Evolutionary conservation across 2,329 filamentous ascomycete species (phyloP).

Genomic region (Clarireedia monteithiana): DNA sequence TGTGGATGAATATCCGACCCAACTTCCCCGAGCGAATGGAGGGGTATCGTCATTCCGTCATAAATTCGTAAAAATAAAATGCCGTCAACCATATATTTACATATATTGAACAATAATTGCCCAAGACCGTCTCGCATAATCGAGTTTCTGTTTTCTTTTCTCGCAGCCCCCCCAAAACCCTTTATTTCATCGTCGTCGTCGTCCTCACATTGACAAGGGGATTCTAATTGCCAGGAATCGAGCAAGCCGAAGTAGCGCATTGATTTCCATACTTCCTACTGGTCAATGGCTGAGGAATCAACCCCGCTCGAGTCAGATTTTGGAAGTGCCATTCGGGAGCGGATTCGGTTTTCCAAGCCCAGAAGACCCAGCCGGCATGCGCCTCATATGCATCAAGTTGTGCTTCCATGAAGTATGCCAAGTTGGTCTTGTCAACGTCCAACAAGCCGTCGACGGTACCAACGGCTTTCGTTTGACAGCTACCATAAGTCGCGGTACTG

Average conservation of each 20-base stretch:
- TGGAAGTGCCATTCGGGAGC: constrained; percentile 35
- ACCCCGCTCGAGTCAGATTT: constrained; percentile 32
- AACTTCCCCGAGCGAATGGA: constrained; percentile 8
- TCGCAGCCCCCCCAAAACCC: too few relatives aligned
- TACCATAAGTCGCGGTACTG: constrained; percentile 28
- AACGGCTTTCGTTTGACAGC: constrained; percentile 37
- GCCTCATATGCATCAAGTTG: constrained; percentile 37
- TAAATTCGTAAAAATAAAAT: constrained; percentile 3
- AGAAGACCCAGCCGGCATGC: constrained; percentile 34
- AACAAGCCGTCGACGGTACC: constrained; percentile 35
- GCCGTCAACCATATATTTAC: neutral
- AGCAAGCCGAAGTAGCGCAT: constrained; percentile 21
- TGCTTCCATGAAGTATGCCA: constrained; percentile 34
- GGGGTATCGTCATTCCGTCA: constrained; percentile 7
- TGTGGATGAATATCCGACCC: neutral
- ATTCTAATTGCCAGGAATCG: constrained; percentile 23
- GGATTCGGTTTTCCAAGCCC: constrained; percentile 37
- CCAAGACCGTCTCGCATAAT: neutral
- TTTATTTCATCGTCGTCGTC: too few relatives aligned
- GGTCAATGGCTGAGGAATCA: constrained; percentile 33
- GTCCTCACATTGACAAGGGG: neutral
- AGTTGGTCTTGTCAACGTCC: constrained; percentile 31
- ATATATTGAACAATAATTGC: neutral
- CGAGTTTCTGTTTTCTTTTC: too few relatives aligned
- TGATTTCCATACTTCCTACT: constrained; percentile 23